These are phyloP conservation scores for Fusarium sp. DNA, from an alignment of 2,329 filamentous ascomycete species.

Conservation along the genomic window DNA sequence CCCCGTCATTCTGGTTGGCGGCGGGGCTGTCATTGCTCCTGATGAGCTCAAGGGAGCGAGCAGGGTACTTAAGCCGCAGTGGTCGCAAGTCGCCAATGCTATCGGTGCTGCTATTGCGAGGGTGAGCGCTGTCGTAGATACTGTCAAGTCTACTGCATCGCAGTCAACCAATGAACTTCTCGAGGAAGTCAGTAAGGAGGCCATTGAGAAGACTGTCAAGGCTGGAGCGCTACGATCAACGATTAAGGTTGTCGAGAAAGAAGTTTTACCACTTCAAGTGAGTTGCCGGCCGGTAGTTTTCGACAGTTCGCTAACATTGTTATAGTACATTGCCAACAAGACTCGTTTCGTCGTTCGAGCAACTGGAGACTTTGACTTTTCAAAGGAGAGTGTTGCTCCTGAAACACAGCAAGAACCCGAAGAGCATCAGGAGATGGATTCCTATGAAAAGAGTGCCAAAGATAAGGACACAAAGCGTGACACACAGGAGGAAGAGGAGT, in stretches of 20 bases:
- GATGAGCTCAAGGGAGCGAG: conserved; percentile 69
- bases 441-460: conserved; percentile 39
- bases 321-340: conserved; percentile 66
- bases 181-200: conserved; percentile 57
- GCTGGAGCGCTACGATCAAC: conserved; percentile 62
- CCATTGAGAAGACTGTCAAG: conserved; percentile 60
- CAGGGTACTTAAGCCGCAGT: conserved; percentile 68
- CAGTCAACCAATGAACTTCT: conserved; percentile 57
- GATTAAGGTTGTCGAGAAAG: conserved; percentile 66
- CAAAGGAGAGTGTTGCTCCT: conserved; percentile 14
- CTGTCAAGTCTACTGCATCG: conserved; percentile 63
- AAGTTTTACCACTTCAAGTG: conserved; percentile 68
- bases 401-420: conserved; percentile 14
- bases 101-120: conserved; percentile 75
- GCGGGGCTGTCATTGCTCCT: conserved; percentile 72
- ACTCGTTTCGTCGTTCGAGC: conserved; percentile 71
- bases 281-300: conserved; percentile 7
- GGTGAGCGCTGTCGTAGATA: conserved; percentile 69
- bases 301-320: conserved; percentile 12
- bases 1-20: conserved; percentile 74
- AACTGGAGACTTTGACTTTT: conserved; percentile 70
- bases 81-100: conserved; percentile 74
- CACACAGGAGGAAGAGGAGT: conserved; percentile 33
- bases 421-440: conserved; percentile 34
- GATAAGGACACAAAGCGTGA: background rate